phyloP scores from a whole-genome alignment of 140 eudicot genomes.

The Artemisia princeps region DNA sequence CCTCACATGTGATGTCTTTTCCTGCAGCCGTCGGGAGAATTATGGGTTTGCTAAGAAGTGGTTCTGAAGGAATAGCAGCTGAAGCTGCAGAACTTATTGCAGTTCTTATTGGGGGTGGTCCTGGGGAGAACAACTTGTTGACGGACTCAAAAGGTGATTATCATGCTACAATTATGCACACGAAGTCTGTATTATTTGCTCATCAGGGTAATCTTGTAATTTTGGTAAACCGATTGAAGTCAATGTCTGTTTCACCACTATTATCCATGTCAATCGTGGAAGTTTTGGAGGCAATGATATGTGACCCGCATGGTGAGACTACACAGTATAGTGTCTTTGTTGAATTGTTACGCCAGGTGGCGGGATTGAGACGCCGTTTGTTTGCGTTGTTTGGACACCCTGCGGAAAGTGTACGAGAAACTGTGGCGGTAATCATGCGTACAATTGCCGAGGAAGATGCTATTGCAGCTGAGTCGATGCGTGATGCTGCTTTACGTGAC shows the following conservation, averaged over 20 bases:
- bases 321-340: slow-evolving; percentile 89
- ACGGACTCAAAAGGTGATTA: slow-evolving; percentile 86
- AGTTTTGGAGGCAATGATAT: slow-evolving; percentile 94
- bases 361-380: slow-evolving; percentile 80
- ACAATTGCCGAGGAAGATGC: slow-evolving; percentile 99
- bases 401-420: slow-evolving; percentile 91
- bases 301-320: slow-evolving; percentile 93
- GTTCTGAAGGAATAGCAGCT: slow-evolving; percentile 89
- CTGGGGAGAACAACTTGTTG: slow-evolving; percentile 55
- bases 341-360: slow-evolving; percentile 83
- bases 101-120: slow-evolving; percentile 89
- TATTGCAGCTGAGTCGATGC: slow-evolving; percentile 96
- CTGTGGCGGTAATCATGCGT: slow-evolving; percentile 92
- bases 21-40: slow-evolving; percentile 98
- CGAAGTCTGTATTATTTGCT: slow-evolving; percentile 80
- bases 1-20: slow-evolving; percentile 92
- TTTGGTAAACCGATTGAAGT: slow-evolving; percentile 81
- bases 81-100: slow-evolving; percentile 85
- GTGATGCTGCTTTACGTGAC: slow-evolving; percentile 99
- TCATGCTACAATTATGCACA: slow-evolving; percentile 92
- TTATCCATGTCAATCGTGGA: slow-evolving; percentile 88
- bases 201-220: slow-evolving; percentile 62
- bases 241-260: slow-evolving; percentile 84
- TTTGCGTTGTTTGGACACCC: slow-evolving; percentile 95
- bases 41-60: slow-evolving; percentile 93